These are phyloP conservation scores for Yarrowia phangngaensis DNA, from an alignment of 805 yeast species.

Conservation along the genomic window DNA sequence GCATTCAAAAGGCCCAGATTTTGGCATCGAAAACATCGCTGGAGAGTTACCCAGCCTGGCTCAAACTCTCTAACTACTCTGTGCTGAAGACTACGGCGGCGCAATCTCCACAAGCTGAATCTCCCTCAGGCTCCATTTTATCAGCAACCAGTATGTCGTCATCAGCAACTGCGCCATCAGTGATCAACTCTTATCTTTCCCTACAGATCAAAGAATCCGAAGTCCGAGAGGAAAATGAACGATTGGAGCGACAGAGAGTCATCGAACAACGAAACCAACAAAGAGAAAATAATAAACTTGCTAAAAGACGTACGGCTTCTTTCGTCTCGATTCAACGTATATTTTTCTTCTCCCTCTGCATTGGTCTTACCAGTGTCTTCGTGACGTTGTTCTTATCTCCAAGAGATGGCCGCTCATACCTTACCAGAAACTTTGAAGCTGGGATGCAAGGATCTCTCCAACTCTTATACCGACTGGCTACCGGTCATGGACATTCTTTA, in stretches of 20 bases:
- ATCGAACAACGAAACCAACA: slow-evolving; percentile 15
- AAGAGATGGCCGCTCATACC: slow-evolving; percentile 17
- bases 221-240: slow-evolving; percentile 10
- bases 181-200: slow-evolving; percentile 15
- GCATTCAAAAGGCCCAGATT: slow-evolving; percentile 11
- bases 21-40: slow-evolving; percentile 7
- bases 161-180: slow-evolving; percentile 3
- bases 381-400: slow-evolving; percentile 66
- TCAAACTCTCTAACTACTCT: slow-evolving; percentile 14
- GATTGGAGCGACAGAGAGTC: slow-evolving; percentile 7
- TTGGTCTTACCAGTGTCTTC: slow-evolving; percentile 83
- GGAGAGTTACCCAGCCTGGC: slow-evolving; percentile 24
- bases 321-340: slow-evolving; percentile 5
- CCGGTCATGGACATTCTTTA: slow-evolving; percentile 9
- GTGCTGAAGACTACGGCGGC: slow-evolving; percentile 16
- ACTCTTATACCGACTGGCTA: slow-evolving; percentile 9
- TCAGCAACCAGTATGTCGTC: slow-evolving; percentile 14
- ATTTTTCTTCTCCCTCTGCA: slow-evolving; percentile 62
- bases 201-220: slow-evolving; percentile 22
- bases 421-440: slow-evolving; percentile 17
- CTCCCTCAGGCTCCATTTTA: slow-evolving; percentile 10
- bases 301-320: background rate
- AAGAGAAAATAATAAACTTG: slow-evolving; percentile 13
- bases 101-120: slow-evolving; percentile 12
- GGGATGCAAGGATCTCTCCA: slow-evolving; percentile 21